phyloP scores from a whole-genome alignment of 345 rosid genomes.

The Firmiana major region DNA sequence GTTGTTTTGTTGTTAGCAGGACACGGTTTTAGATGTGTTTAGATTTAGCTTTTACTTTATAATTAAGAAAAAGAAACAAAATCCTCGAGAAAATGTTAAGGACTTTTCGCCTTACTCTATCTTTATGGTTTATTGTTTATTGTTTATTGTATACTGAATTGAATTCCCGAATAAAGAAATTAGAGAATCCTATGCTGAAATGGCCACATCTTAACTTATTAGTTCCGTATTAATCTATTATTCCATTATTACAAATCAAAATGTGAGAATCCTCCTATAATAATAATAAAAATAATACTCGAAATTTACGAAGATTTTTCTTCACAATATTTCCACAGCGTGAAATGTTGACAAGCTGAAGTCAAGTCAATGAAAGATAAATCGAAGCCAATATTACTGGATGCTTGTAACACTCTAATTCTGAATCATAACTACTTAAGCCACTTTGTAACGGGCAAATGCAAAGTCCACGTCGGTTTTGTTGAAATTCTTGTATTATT shows the following conservation, averaged over 20 bases:
- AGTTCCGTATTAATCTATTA: no score
- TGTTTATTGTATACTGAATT: background rate
- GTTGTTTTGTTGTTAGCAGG: background rate
- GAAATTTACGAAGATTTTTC: background rate
- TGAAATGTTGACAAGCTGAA: background rate
- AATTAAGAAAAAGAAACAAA: constrained; percentile 4
- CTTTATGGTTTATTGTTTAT: background rate
- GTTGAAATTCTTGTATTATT: background rate
- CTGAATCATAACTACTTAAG: background rate
- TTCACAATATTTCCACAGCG: background rate
- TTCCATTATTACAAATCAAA: background rate
- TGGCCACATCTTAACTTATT: background rate
- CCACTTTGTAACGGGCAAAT: background rate
- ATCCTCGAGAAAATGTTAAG: background rate
- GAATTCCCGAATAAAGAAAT: background rate
- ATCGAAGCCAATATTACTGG: no score
- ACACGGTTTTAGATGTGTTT: background rate
- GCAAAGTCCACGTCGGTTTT: background rate
- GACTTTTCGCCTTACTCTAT: background rate
- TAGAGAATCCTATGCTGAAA: constrained; percentile 7
- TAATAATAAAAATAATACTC: no score
- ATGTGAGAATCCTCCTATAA: background rate
- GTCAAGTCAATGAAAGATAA: constrained; percentile 5
- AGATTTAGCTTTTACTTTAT: background rate
- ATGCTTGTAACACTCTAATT: background rate